phyloP scores from a whole-genome alignment of 2,329 filamentous ascomycete genomes.

The Ophiostoma sp. region DNA sequence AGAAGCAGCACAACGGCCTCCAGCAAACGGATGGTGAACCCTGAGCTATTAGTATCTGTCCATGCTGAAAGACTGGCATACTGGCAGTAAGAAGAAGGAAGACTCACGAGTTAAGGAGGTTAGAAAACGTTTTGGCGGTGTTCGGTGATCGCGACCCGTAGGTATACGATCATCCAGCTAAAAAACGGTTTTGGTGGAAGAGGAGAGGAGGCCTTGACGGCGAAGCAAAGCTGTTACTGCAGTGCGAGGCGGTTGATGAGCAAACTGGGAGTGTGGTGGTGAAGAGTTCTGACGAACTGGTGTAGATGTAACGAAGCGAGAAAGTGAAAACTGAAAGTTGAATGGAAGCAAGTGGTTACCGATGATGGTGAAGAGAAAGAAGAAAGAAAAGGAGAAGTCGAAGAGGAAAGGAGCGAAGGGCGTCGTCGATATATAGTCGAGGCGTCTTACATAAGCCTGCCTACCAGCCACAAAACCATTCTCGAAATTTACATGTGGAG shows the following conservation, averaged over 20 bases:
- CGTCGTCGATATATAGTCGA: conserved; percentile 10
- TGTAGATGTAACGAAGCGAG: background rate
- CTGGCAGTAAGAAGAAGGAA: background rate
- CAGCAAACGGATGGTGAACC: conserved; percentile 92
- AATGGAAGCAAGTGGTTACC: background rate
- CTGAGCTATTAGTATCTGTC: conserved; percentile 42
- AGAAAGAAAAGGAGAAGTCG: background rate
- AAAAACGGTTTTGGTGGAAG: conserved; percentile 13
- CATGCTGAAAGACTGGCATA: background rate
- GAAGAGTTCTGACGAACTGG: background rate
- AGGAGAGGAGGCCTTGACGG: conserved; percentile 9
- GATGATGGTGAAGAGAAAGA: conserved; percentile 12
- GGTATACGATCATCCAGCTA: conserved; percentile 27
- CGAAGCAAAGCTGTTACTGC: conserved; percentile 7
- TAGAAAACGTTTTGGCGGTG: conserved; percentile 95
- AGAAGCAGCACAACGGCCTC: conserved; percentile 87
- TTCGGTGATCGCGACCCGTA: conserved; percentile 52
- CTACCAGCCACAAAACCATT: background rate
- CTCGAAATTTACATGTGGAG: conserved; percentile 8
- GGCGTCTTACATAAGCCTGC: background rate
- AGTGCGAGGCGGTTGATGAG: conserved; percentile 1
- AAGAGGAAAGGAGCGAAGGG: conserved; percentile 5
- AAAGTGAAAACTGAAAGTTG: conserved; percentile 2
- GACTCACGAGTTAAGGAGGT: conserved; percentile 90
- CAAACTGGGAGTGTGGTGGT: background rate